Evolutionary conservation across 305 asterid genomes (phyloP).

Genomic region (Striga hermonthica): DNA sequence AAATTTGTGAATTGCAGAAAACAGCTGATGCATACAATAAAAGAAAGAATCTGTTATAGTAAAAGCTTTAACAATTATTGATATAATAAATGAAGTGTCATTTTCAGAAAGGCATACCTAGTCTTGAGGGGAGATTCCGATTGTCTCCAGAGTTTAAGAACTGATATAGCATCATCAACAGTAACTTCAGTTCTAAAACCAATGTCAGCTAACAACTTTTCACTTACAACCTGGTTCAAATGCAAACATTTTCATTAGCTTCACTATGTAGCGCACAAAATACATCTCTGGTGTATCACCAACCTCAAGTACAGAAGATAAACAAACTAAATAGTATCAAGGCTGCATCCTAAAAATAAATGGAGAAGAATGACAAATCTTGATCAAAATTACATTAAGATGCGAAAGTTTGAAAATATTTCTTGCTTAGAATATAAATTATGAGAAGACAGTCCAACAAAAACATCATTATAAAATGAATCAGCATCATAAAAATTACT

Average conservation of each 20-base stretch:
- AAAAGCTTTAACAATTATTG: constrained; percentile 15
- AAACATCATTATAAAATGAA: too few relatives aligned
- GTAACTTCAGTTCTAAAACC: constrained; percentile 72
- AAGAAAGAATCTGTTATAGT: constrained; percentile 4
- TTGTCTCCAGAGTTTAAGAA: constrained; percentile 68
- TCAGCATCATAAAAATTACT: too few relatives aligned
- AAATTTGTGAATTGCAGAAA: constrained; percentile 18
- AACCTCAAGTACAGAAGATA: constrained; percentile 8
- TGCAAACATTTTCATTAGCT: constrained; percentile 33
- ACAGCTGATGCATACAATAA: constrained; percentile 21
- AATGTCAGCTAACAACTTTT: constrained; percentile 61
- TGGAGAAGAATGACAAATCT: constrained; percentile 25
- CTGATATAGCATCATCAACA: constrained; percentile 58
- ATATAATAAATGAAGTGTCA: constrained; percentile 16
- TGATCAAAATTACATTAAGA: not conserved
- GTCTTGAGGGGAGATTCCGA: constrained; percentile 55
- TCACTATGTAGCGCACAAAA: constrained; percentile 25
- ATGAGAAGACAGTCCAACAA: too few relatives aligned
- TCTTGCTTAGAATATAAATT: too few relatives aligned
- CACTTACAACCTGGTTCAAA: constrained; percentile 68
- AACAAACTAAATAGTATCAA: not conserved
- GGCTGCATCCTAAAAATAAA: constrained; percentile 12
- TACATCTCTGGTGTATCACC: constrained; percentile 11
- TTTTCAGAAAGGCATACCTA: constrained; percentile 49
- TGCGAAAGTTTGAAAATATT: too few relatives aligned